Base-by-base conservation (phyloP, 768 basidiomycete species). In the Mycena indigotica region DNA sequence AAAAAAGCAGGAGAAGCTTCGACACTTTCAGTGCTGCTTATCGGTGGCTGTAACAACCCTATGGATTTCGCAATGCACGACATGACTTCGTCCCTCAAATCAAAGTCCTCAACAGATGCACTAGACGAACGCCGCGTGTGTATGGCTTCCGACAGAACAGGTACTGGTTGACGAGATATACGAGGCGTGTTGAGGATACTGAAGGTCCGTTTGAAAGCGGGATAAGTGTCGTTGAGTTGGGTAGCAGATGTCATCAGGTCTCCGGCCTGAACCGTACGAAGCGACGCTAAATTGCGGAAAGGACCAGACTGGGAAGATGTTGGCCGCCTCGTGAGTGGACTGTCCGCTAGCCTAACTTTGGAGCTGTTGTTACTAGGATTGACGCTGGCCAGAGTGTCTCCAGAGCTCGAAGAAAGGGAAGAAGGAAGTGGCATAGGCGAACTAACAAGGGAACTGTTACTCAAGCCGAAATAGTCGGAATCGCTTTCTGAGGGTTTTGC, bases 31-130 rank as follows among this genome's bases (percentile, higher is more conserved):
- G 75, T 78, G 39, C 82, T 85, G 54, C 87, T 89, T 19, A 91
- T 72, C 2, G 93, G 87, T 3, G 95, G 91, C 62, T 97, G 95
- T 23, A 93, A 75, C 13, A 99, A 80, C 3, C 97, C 97, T 56
- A 99, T 98, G 2, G 94, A 96, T 70, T 96, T 95, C 1, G 96
- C 95, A 58, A 99, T 95, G 70, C 93, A 96, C 1, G 91, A 89
- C 93, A 98, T 95, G 28, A 99, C 95, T 64, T 93, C 95, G 64
- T 95, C 93, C 30, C 93, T 84, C n/a, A 98, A 83, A 70, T 98
- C 93, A 64, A 98, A 95, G 21, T 95, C 93, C 24, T 88, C 89
- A 6, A 75, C 76, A 28, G 79, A 71, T 52, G 77, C 60, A 12
- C 70, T 68, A 39, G 63, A 59, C 29, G 66, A 25, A 40, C 67